Conservation (phyloP, 2,329 filamentous ascomycete genomes). For the Ophidiomyces ophidiicola region DNA sequence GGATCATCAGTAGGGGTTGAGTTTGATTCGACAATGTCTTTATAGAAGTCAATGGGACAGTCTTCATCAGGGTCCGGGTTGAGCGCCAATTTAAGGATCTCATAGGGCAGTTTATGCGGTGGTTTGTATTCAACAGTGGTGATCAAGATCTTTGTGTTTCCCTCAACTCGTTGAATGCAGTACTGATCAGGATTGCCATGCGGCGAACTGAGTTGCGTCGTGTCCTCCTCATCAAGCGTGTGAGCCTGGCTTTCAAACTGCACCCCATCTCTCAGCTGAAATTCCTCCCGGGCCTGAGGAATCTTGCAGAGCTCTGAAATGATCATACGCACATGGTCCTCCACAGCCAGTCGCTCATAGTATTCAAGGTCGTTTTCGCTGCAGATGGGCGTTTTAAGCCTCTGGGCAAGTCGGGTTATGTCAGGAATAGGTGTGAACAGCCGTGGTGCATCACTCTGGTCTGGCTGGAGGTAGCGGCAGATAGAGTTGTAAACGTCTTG, state of each 20-base stretch:
- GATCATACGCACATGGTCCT: slow-evolving; percentile 19
- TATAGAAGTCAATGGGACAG: slow-evolving; percentile 15
- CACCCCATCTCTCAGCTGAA: slow-evolving; percentile 16
- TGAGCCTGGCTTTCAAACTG: slow-evolving; percentile 18
- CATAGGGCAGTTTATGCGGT: slow-evolving; percentile 17
- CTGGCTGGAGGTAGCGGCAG: slow-evolving; percentile 15
- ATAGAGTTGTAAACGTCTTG: slow-evolving; percentile 18
- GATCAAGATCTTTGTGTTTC: background rate
- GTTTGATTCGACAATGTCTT: slow-evolving; percentile 16
- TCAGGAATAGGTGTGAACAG: slow-evolving; percentile 16
- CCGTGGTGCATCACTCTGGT: slow-evolving; percentile 10
- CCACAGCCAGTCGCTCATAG: slow-evolving; percentile 19
- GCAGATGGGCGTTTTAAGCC: slow-evolving; percentile 6
- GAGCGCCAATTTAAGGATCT: slow-evolving; percentile 14
- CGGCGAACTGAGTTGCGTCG: slow-evolving; percentile 5
- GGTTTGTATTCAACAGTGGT: slow-evolving; percentile 17
- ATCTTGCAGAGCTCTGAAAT: slow-evolving; percentile 18
- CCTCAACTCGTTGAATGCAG: slow-evolving; percentile 12
- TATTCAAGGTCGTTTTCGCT: slow-evolving; percentile 16
- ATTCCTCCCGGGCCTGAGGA: slow-evolving; percentile 16
- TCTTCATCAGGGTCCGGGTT: no score
- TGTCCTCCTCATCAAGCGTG: slow-evolving; percentile 13
- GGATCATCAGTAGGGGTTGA: slow-evolving; percentile 14
- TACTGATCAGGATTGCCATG: slow-evolving; percentile 17
- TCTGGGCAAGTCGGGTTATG: slow-evolving; percentile 14